A percentile compares a stretch with the other conserved stretches of the same genome.
These are phyloP conservation scores for Fusarium subtropicale DNA, from an alignment of 2,329 filamentous ascomycete species.

Conservation along the genomic window DNA sequence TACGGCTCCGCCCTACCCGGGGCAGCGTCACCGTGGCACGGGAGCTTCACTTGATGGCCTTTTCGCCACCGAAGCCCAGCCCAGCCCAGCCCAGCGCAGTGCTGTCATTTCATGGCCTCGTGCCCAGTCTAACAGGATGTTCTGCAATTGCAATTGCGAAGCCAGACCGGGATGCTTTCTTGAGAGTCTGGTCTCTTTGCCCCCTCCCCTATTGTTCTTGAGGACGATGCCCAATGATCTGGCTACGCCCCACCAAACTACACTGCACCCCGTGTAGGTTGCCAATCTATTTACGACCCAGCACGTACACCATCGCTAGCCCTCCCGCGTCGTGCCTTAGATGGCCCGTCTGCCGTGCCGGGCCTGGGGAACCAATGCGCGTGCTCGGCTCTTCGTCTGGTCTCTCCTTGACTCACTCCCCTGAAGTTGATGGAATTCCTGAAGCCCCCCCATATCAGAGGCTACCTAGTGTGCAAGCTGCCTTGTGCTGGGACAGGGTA, in stretches of 20 bases:
- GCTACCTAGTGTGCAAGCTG: conserved; percentile 38
- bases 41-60: conserved; percentile 34
- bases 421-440: conserved; percentile 25
- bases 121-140: conserved; percentile 18
- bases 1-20: conserved; percentile 37
- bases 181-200: conserved; percentile 36
- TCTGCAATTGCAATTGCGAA: conserved; percentile 18
- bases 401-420: conserved; percentile 42
- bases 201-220: conserved; percentile 8
- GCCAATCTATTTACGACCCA: conserved; percentile 20
- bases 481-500: conserved; percentile 35
- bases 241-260: conserved; percentile 31
- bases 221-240: conserved; percentile 45
- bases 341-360: conserved; percentile 40
- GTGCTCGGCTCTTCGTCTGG: conserved; percentile 33
- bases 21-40: conserved; percentile 24
- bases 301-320: conserved; percentile 33
- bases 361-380: conserved; percentile 30
- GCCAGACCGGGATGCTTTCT: conserved; percentile 24
- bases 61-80: conserved; percentile 34
- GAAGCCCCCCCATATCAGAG: conserved; percentile 26
- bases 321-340: conserved; percentile 36
- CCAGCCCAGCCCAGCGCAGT: conserved; percentile 11
- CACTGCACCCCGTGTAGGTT: conserved; percentile 31
- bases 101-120: conserved; percentile 30